Conservation (phyloP, 176 grass and related monocot species). For the Carex scoparia region DNA sequence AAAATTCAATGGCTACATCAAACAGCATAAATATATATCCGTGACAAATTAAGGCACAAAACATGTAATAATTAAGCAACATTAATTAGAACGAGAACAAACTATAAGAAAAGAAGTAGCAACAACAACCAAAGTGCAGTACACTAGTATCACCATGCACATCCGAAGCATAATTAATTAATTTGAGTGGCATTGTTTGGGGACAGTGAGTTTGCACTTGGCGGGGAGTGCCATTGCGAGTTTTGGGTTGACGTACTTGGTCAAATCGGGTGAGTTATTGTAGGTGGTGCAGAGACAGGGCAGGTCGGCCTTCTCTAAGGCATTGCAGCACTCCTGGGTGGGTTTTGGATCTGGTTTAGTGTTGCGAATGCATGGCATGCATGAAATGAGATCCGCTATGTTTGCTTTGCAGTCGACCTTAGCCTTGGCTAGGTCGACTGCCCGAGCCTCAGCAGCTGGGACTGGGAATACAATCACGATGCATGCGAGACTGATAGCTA, state of each 20-base stretch:
- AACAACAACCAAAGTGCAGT: not conserved
- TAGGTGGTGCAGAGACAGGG: conserved; percentile 32
- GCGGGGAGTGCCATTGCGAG: conserved; percentile 23
- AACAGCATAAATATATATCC: not conserved
- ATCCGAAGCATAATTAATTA: too few relatives aligned
- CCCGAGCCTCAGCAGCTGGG: too few relatives aligned
- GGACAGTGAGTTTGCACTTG: conserved; percentile 23
- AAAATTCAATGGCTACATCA: not conserved
- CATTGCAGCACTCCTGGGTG: conserved; percentile 16
- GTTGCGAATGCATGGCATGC: not conserved
- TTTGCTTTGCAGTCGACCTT: not conserved
- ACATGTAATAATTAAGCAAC: not conserved
- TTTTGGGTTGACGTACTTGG: conserved; percentile 5
- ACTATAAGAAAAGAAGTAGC: not conserved
- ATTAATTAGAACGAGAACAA: not conserved
- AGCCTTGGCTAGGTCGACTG: not conserved
- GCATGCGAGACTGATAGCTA: not conserved
- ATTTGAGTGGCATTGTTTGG: not conserved
- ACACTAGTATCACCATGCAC: too few relatives aligned
- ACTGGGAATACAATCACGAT: not conserved
- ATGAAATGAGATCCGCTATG: not conserved
- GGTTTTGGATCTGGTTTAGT: not conserved
- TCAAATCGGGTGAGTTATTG: conserved; percentile 14
- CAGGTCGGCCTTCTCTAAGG: conserved; percentile 26
- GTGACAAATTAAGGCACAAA: not conserved